Conservation (phyloP, 139 green algal species). For the Bryopsis sp. region DNA sequence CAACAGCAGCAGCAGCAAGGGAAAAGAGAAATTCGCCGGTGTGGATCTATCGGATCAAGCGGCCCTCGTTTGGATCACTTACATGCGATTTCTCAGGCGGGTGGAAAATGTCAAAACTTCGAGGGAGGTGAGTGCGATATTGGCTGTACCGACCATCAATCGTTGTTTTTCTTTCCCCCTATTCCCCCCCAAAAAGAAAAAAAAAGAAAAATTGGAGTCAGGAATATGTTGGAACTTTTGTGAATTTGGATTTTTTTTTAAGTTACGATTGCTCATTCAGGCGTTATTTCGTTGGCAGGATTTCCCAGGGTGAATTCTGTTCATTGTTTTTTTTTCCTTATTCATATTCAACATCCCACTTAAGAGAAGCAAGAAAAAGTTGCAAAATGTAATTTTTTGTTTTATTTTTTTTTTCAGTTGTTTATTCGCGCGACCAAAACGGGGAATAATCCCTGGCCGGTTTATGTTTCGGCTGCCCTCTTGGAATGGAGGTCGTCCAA, state of each 20-base stretch:
- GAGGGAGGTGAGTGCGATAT: constrained; percentile 35
- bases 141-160: neutral
- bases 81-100: constrained; percentile 69
- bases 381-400: constrained; percentile 10
- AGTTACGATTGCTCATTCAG: too few relatives aligned
- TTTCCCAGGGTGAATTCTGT: too few relatives aligned
- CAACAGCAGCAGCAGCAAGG: constrained; percentile 5
- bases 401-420: constrained; percentile 36
- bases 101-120: constrained; percentile 45
- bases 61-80: constrained; percentile 71
- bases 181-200: too few relatives aligned
- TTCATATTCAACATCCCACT: neutral
- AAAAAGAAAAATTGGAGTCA: neutral
- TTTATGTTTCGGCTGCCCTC: constrained; percentile 69
- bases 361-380: constrained; percentile 10
- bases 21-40: constrained; percentile 18
- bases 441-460: constrained; percentile 55
- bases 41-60: constrained; percentile 36
- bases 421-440: constrained; percentile 75
- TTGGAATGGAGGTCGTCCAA: constrained; percentile 72
- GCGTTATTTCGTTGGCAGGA: too few relatives aligned
- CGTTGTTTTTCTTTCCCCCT: constrained; percentile 1
- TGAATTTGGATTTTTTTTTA: too few relatives aligned
- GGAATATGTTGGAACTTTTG: constrained; percentile 15
- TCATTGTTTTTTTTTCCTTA: neutral